Percentiles rank a stretch among this genome's conserved stretches.
These are phyloP conservation scores for Leishmania aethiopica DNA, from an alignment of 208 protist species.

Conservation along the genomic window DNA sequence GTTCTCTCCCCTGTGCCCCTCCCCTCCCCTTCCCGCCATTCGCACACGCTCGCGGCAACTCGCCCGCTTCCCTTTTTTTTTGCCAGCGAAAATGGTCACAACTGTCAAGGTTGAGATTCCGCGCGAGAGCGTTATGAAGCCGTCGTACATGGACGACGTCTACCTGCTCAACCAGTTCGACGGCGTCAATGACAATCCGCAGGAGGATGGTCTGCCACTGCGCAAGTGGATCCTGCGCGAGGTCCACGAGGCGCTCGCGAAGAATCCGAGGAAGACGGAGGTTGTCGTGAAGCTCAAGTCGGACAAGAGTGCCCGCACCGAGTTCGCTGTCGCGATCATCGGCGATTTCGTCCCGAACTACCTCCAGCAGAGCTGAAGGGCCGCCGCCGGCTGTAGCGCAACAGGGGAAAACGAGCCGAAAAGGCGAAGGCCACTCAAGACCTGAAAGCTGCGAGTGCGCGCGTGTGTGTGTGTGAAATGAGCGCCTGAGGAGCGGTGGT, in stretches of 20 bases:
- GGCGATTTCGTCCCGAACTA: conserved; percentile 27
- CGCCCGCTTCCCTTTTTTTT: not conserved
- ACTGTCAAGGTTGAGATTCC: conserved; percentile 61
- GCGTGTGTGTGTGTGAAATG: not conserved
- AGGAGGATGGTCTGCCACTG: conserved; percentile 75
- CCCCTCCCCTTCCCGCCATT: not conserved
- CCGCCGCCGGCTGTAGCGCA: not conserved
- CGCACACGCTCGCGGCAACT: not conserved
- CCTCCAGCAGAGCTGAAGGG: conserved; percentile 10
- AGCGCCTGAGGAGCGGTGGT: not conserved
- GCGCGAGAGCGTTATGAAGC: conserved; percentile 42
- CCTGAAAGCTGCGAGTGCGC: not conserved
- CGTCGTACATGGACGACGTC: conserved; percentile 51
- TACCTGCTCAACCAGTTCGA: conserved; percentile 73
- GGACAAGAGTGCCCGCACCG: conserved; percentile 50
- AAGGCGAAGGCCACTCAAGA: not conserved
- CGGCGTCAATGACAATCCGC: conserved; percentile 69
- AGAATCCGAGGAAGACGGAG: conserved; percentile 56
- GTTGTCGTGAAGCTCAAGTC: conserved; percentile 53
- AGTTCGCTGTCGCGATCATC: conserved; percentile 44
- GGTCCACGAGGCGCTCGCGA: conserved; percentile 47
- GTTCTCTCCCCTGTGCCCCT: too few species aligned
- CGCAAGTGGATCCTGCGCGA: conserved; percentile 74
- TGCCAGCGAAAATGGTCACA: conserved; percentile 18
- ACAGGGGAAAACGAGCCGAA: not conserved